These are phyloP conservation scores for Gastrodia elata DNA, from an alignment of 106 monocot species.

Conservation along the genomic window DNA sequence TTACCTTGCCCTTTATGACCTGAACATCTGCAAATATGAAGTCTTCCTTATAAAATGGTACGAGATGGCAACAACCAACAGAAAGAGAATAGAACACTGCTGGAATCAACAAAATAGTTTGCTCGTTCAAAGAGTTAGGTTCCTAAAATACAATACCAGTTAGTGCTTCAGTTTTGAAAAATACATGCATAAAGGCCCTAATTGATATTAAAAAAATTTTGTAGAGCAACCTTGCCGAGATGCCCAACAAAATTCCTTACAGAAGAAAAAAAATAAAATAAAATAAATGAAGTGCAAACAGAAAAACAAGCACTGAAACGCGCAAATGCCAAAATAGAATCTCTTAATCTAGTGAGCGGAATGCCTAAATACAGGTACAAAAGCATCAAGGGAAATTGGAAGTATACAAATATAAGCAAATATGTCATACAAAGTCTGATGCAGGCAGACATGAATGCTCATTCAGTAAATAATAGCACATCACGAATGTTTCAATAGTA, in stretches of 20 bases:
- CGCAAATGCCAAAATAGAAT: neutral
- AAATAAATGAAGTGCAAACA: neutral
- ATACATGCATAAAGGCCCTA: neutral
- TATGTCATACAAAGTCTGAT: neutral
- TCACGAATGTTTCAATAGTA: no score
- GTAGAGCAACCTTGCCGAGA: neutral
- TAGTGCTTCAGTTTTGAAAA: neutral
- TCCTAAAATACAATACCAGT: conserved; percentile 33
- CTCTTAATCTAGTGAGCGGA: neutral
- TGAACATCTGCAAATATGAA: conserved; percentile 1
- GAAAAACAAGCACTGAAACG: neutral
- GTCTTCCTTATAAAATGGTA: conserved; percentile 16
- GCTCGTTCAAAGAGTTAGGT: conserved; percentile 35
- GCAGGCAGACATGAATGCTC: neutral
- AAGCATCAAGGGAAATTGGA: neutral
- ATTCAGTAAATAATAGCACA: no score
- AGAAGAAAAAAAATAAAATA: neutral
- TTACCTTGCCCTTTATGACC: conserved; percentile 27
- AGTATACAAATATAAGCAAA: neutral
- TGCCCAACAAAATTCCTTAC: neutral
- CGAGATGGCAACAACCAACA: conserved; percentile 46
- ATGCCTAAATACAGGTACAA: neutral
- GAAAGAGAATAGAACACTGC: conserved; percentile 62
- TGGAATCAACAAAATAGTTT: conserved; percentile 37
- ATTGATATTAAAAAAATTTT: neutral